Percentiles rank a stretch among this genome's conserved stretches.
Conservation (phyloP, 2,329 filamentous ascomycete genomes). For the Monilinia fructigena region DNA sequence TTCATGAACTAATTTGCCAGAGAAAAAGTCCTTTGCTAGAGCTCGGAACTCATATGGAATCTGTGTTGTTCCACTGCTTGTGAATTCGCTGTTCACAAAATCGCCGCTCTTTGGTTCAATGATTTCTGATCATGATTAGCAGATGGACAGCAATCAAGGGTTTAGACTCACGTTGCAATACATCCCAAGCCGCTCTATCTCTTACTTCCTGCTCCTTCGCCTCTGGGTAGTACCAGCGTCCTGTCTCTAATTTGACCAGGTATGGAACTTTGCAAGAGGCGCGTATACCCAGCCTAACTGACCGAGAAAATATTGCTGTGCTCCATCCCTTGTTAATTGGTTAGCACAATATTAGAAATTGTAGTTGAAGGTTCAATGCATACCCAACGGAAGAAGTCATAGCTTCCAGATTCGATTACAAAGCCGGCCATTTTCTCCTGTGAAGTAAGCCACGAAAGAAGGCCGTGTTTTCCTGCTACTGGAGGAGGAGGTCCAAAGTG, state of each 20-base stretch:
- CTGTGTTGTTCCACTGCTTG: not conserved
- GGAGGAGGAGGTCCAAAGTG: constrained; percentile 5
- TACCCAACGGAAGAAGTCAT: constrained; percentile 10
- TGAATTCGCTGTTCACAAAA: no score
- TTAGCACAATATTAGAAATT: not conserved
- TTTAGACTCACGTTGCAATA: constrained; percentile 3
- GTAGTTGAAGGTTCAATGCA: not conserved
- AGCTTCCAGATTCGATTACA: not conserved
- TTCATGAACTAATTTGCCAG: not conserved
- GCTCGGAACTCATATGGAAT: not conserved
- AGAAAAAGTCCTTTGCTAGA: constrained; percentile 7
- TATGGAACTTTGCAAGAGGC: constrained; percentile 6
- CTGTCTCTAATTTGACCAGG: not conserved
- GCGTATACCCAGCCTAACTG: constrained; percentile 3
- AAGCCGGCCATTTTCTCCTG: constrained; percentile 4
- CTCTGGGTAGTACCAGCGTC: not conserved
- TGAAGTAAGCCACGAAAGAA: constrained; percentile 10
- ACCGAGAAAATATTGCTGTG: constrained; percentile 12
- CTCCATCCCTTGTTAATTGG: constrained; percentile 7
- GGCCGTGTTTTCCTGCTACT: constrained; percentile 8
- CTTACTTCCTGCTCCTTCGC: not conserved
- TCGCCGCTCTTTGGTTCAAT: not conserved
- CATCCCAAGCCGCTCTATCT: not conserved
- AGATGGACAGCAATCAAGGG: not conserved
- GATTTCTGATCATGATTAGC: not conserved